Evolutionary conservation across 202 grass and related monocot species (phyloP), one percentile per base, ranked within the genome.

Genomic region (Elaeis oleifera): DNA sequence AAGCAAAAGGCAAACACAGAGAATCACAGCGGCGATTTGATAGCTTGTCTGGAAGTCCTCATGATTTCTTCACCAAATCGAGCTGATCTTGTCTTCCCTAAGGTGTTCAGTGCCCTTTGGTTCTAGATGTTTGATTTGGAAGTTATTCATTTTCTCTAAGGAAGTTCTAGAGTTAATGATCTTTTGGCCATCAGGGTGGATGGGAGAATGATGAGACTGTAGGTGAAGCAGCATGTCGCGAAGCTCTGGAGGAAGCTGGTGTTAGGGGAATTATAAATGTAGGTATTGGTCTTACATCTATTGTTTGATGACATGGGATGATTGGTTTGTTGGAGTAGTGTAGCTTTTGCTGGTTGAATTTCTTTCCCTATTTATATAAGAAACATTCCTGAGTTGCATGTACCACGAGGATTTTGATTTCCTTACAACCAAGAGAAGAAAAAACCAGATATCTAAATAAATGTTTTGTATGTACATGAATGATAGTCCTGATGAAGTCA

Each of bases 171-270:
- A 76, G 61, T 71, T 51, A 44, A 26, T 63, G 18, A 50, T 67
- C 26, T 27, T 26, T 55, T 55, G 32, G 16, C 16, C 49, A 39
- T 18, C 67, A 97, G 92, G 92, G 92, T 25, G 92, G 92, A 18
- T 92, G 92, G 92, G 92, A 92, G 76, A 74, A 81, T 58, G 88
- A 97, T 72, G 92, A 97, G 81, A 89, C 84, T 57, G 83, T 88
- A 22, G 44, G 78, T 59, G 68, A 97, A 80, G 92, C 92, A 24
- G 92, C 92, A 2, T 78, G 88, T 53, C 79, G 92, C 16, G 92
- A 97, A 77, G 79, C 81, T 23, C 9, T 92, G 9, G 92, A 97
- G 76, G 92, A 97, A 77, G 92, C 92, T 25, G 92, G 92, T 11
- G 82, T 97, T 19, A 89, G 49, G 77, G 92, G 92, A 69, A 66